phyloP scores from a whole-genome alignment of 306 rosid species.

The Castanospermum australe region DNA sequence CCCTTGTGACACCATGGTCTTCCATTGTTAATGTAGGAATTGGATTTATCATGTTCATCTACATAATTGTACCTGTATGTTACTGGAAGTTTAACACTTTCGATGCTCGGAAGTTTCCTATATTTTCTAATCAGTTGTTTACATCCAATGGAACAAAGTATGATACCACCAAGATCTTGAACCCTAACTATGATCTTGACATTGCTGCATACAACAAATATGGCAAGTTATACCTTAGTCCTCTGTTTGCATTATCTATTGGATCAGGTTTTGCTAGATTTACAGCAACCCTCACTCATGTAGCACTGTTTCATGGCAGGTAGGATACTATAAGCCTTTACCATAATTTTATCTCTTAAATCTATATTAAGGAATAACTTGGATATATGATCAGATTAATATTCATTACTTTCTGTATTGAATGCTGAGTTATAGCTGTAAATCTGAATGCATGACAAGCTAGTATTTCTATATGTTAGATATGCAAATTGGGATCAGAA shows the following conservation, averaged over 20 bases:
- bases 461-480: not conserved
- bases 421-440: not conserved
- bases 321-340: slow-evolving; percentile 32
- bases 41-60: slow-evolving; percentile 91
- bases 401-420: not conserved
- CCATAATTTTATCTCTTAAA: not conserved
- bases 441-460: not conserved
- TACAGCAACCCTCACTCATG: slow-evolving; percentile 91
- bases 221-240: slow-evolving; percentile 94
- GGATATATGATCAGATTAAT: not conserved
- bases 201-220: slow-evolving; percentile 72
- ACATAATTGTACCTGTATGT: slow-evolving; percentile 81
- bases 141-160: slow-evolving; percentile 64
- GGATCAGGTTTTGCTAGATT: slow-evolving; percentile 97
- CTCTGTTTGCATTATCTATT: slow-evolving; percentile 91
- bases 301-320: slow-evolving; percentile 90
- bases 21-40: slow-evolving; percentile 87
- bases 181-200: slow-evolving; percentile 66
- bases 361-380: not conserved
- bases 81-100: slow-evolving; percentile 95
- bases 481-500: slow-evolving; percentile 2
- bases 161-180: slow-evolving; percentile 83
- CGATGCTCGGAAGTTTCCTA: slow-evolving; percentile 92
- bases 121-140: slow-evolving; percentile 84
- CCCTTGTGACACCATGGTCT: slow-evolving; percentile 87